These are phyloP conservation scores for Phytophthora citrophthora DNA, from an alignment of 352 stramenopile genomes.

Conservation along the genomic window DNA sequence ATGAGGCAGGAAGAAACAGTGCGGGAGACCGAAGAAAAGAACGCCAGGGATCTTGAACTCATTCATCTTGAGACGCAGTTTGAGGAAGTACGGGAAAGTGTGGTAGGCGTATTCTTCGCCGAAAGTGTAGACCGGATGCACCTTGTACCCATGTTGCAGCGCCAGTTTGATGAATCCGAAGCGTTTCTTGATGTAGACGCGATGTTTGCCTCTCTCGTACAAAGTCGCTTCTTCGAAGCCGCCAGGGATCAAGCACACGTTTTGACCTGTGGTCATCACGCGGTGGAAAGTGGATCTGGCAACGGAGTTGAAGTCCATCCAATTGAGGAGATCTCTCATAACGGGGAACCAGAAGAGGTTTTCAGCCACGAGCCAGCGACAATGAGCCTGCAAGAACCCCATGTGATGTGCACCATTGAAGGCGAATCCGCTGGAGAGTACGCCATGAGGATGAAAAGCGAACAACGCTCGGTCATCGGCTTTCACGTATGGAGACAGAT, in stretches of 20 bases:
- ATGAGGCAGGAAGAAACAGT: slow-evolving; percentile 87
- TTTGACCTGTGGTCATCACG: slow-evolving; percentile 57
- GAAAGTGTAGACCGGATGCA: slow-evolving; percentile 92
- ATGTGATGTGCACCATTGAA: slow-evolving; percentile 62
- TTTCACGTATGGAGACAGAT: slow-evolving; percentile 13
- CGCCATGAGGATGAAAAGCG: slow-evolving; percentile 73
- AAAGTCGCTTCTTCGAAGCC: slow-evolving; percentile 96
- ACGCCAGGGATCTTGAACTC: slow-evolving; percentile 85
- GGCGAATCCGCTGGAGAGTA: slow-evolving; percentile 55
- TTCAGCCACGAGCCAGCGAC: slow-evolving; percentile 68
- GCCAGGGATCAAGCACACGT: slow-evolving; percentile 86
- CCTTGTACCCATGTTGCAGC: slow-evolving; percentile 89
- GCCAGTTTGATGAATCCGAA: slow-evolving; percentile 94
- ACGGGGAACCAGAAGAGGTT: slow-evolving; percentile 70
- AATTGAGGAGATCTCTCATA: slow-evolving; percentile 63
- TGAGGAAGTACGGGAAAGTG: slow-evolving; percentile 83
- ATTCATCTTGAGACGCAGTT: slow-evolving; percentile 82
- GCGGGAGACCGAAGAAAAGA: slow-evolving; percentile 71
- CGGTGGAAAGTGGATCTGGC: slow-evolving; percentile 48
- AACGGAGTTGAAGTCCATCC: slow-evolving; percentile 62
- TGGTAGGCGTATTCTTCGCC: slow-evolving; percentile 88
- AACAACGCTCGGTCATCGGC: slow-evolving; percentile 29
- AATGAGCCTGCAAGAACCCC: slow-evolving; percentile 50
- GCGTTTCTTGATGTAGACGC: slow-evolving; percentile 91
- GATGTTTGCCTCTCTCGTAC: slow-evolving; percentile 75